These are phyloP conservation scores for Sclerotinia nivalis DNA, from an alignment of 2,329 filamentous ascomycete genomes.

Conservation along the genomic window DNA sequence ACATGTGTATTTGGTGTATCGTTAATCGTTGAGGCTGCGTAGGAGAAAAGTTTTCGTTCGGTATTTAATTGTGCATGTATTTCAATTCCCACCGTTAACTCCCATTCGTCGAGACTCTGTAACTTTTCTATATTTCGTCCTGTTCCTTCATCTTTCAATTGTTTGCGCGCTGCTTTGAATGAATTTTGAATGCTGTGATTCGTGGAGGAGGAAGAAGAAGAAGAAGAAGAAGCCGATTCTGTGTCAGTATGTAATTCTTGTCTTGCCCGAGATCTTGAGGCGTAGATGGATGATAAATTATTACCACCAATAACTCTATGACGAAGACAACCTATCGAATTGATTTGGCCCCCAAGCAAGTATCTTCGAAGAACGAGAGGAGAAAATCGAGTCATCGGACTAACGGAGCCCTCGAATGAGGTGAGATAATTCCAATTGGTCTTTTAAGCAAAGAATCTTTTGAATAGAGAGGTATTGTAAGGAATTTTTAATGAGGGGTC, in stretches of 20 bases:
- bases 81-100: conserved; percentile 93
- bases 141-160: conserved; percentile 67
- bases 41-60: conserved; percentile 83
- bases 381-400: conserved; percentile 37
- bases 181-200: conserved; percentile 43
- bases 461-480: neutral
- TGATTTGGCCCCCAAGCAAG: conserved; percentile 37
- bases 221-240: conserved; percentile 13
- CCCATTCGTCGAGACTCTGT: conserved; percentile 64
- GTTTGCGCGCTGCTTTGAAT: conserved; percentile 57
- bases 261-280: conserved; percentile 27
- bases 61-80: conserved; percentile 97
- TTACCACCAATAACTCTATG: conserved; percentile 19
- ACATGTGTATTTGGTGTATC: conserved; percentile 82
- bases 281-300: conserved; percentile 24
- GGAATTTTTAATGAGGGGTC: neutral
- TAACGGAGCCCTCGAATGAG: neutral
- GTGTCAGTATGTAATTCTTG: conserved; percentile 27
- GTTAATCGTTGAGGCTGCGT: conserved; percentile 63
- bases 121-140: conserved; percentile 48
- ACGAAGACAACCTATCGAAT: conserved; percentile 35
- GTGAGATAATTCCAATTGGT: conserved; percentile 2
- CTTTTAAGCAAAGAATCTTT: neutral
- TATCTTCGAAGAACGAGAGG: conserved; percentile 38
- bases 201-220: neutral